Base-by-base conservation (phyloP, 2,329 filamentous ascomycete genomes). In the Cladosporium halotolerans region DNA sequence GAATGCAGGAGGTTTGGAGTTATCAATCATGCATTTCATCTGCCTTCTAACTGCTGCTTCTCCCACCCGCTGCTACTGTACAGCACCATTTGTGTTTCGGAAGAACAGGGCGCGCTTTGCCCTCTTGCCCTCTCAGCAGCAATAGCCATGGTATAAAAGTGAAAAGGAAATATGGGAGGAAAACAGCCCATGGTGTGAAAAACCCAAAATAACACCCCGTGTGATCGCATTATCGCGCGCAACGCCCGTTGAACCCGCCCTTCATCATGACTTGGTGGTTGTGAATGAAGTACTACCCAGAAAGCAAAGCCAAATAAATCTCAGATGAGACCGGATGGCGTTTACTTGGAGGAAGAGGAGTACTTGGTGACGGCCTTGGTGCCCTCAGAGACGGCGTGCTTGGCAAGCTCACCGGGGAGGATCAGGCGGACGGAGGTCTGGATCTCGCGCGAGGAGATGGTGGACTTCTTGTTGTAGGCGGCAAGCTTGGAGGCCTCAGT, bases 361-460 rank as follows among this genome's bases (percentile, higher is more conserved):
- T 97, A 99, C 86, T 99, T 99, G 82, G 93, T 99, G 67, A 99
- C 93, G 55, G 93, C 93, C 89, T 99, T 99, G 75, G 93, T 99
- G 72, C 93, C 93, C 80, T 99, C 93, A 67, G 93, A 99, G 45
- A 99, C 93, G 65, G 93, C 93, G 79, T 99, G 93, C 87, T 99
- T 99, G 75, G 93, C 93, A 67, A 99, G 84, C 80, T 99, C 93
- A 79, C 93, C 93, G 44, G 93, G 93, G 52, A 99, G 87, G 77
- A 99, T 99, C 59, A 99, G 85, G 64, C 93, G 88, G 67, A 99
- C 93, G 66, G 93, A 96, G 67, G 93, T 99, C 83, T 99, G 93
- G 72, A 99, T 99, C 80, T 99, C 93, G 71, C 93, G 88, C 64
- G 93, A 97, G 52, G 92, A 97, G 78, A 99, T 99, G 73, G 93